A percentile compares a stretch with the other conserved stretches of the same genome.
Evolutionary conservation across 768 basidiomycete genomes (phyloP).

Genomic region (Russula sp.): DNA sequence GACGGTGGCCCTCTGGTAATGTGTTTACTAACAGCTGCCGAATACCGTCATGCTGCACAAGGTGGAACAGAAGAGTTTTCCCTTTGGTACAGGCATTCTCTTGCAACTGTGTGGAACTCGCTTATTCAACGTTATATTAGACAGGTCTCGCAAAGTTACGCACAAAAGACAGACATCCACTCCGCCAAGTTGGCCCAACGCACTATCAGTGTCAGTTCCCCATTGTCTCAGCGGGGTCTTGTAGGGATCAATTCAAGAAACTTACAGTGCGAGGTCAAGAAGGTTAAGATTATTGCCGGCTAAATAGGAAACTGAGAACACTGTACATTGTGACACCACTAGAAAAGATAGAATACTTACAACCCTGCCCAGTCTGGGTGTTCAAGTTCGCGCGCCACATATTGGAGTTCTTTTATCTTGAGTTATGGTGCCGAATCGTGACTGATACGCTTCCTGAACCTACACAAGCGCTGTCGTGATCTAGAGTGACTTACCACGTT

Average conservation of each 20-base stretch:
- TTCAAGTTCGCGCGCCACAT: constrained; percentile 13
- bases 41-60: constrained; percentile 17
- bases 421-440: too few relatives aligned
- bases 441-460: constrained; percentile 7
- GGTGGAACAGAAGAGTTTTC: constrained; percentile 23
- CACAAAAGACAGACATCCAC: constrained; percentile 21
- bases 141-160: not conserved
- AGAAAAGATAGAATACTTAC: not conserved
- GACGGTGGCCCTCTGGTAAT: not conserved
- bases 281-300: too few relatives aligned
- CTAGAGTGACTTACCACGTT: constrained; percentile 6
- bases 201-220: not conserved
- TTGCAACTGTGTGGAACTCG: constrained; percentile 15
- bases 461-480: constrained; percentile 6
- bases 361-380: constrained; percentile 21
- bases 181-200: constrained; percentile 5
- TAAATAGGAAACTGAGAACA: not conserved
- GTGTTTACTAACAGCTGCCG: constrained; percentile 4
- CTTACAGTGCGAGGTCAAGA: too few relatives aligned
- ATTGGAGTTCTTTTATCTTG: constrained; percentile 14
- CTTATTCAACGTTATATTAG: not conserved
- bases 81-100: constrained; percentile 11
- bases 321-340: too few relatives aligned
- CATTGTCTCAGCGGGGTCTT: not conserved
- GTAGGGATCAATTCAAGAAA: not conserved